Conservation (phyloP, 139 green algal species). For the Chlorella sorokiniana region DNA sequence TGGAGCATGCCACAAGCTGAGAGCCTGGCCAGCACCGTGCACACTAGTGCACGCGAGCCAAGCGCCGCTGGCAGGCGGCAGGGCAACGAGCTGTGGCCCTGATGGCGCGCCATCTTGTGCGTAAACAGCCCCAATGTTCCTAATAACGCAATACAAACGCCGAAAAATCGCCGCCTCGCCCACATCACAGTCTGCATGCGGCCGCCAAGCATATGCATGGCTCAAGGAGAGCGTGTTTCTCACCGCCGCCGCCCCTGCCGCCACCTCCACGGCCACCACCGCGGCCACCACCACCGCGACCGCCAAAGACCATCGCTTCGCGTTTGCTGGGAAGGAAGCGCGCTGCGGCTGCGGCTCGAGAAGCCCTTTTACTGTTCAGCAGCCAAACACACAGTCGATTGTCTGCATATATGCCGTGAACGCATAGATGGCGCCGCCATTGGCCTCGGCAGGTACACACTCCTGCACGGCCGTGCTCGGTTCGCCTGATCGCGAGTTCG, state of each 20-base stretch:
- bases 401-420: not conserved
- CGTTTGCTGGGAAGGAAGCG: not conserved
- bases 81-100: no score
- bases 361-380: no score
- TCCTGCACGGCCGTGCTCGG: no score
- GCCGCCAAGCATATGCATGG: not conserved
- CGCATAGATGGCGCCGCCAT: no score
- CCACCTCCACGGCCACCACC: conserved; percentile 3
- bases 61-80: no score
- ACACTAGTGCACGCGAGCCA: not conserved
- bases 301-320: conserved; percentile 43
- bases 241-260: conserved; percentile 27
- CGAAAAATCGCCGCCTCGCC: not conserved
- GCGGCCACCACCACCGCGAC: conserved; percentile 28
- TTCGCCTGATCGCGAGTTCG: no score
- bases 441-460: no score
- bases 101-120: not conserved
- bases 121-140: no score
- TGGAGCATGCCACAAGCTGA: not conserved
- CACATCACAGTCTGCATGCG: conserved; percentile 4
- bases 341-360: no score
- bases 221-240: not conserved
- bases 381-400: no score
- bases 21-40: no score
- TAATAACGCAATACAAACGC: no score